Evolutionary conservation across 202 grass and related monocot species (phyloP).

Genomic region (Thinopyrum obtusiflorum): DNA sequence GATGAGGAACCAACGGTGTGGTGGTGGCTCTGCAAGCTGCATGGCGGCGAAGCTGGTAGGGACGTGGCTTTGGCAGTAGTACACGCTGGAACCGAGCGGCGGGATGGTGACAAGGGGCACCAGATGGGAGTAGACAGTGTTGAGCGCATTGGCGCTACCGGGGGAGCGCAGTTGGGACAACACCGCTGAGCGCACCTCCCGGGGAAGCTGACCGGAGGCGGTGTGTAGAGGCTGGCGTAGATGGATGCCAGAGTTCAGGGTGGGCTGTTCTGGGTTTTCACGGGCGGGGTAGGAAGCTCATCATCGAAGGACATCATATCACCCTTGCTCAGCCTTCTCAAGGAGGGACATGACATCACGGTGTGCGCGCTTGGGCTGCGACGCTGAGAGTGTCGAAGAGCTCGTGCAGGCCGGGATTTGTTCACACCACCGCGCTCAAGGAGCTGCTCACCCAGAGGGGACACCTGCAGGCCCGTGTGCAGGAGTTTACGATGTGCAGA

Average conservation of each 20-base stretch:
- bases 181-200: conserved; percentile 56
- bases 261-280: neutral
- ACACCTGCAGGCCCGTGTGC: neutral
- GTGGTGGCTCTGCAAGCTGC: neutral
- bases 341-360: neutral
- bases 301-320: neutral
- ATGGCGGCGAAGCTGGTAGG: conserved; percentile 51
- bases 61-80: conserved; percentile 75
- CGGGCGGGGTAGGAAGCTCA: conserved; percentile 28
- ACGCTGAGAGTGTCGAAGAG: neutral
- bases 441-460: neutral
- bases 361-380: neutral
- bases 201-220: conserved; percentile 42
- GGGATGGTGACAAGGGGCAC: conserved; percentile 41
- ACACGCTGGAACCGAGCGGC: conserved; percentile 74
- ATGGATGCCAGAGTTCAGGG: conserved; percentile 18
- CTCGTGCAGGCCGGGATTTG: neutral
- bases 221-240: conserved; percentile 45
- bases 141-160: conserved; percentile 49
- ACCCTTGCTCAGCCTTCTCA: neutral
- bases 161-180: conserved; percentile 63
- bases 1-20: neutral
- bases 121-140: conserved; percentile 72
- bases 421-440: neutral
- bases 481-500: neutral